Percentiles rank a stretch among this genome's conserved stretches.
Conservation (phyloP, 768 basidiomycete genomes). For the Mycena leptocephala region DNA sequence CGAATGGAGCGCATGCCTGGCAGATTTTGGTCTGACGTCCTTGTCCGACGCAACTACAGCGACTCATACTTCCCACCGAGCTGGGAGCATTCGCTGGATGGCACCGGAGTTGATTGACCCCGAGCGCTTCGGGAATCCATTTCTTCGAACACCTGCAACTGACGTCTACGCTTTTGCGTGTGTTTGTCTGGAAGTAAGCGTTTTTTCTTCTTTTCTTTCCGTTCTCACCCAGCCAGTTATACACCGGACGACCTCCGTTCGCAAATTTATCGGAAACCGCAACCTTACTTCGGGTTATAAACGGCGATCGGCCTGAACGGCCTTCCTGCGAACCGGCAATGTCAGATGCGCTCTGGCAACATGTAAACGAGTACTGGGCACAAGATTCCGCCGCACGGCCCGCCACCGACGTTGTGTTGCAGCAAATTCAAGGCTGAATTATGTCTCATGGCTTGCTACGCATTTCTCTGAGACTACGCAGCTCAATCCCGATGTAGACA, state of each 20-base stretch:
- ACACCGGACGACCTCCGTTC: constrained; percentile 31
- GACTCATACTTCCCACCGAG: constrained; percentile 38
- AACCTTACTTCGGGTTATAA: constrained; percentile 1
- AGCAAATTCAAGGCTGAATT: not conserved
- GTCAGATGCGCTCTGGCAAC: constrained; percentile 17
- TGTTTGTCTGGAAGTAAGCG: constrained; percentile 50
- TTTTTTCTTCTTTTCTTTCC: not conserved
- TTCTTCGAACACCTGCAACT: constrained; percentile 44
- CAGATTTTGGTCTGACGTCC: constrained; percentile 54
- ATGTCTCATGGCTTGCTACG: not conserved
- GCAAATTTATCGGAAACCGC: constrained; percentile 10
- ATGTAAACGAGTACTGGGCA: constrained; percentile 10
- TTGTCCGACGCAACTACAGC: constrained; percentile 46
- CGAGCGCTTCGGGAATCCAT: constrained; percentile 41
- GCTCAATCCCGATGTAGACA: too few species aligned
- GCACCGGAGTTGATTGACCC: constrained; percentile 53
- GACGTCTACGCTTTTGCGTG: constrained; percentile 56
- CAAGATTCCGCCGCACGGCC: not conserved
- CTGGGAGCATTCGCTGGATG: constrained; percentile 40
- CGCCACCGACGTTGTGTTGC: not conserved
- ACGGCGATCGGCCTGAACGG: constrained; percentile 20
- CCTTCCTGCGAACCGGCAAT: constrained; percentile 3
- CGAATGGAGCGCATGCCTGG: constrained; percentile 49
- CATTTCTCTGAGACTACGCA: not conserved
- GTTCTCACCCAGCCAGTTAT: not conserved